phyloP scores from a whole-genome alignment of 2,329 filamentous ascomycete genomes.

The Neonectria faginata region DNA sequence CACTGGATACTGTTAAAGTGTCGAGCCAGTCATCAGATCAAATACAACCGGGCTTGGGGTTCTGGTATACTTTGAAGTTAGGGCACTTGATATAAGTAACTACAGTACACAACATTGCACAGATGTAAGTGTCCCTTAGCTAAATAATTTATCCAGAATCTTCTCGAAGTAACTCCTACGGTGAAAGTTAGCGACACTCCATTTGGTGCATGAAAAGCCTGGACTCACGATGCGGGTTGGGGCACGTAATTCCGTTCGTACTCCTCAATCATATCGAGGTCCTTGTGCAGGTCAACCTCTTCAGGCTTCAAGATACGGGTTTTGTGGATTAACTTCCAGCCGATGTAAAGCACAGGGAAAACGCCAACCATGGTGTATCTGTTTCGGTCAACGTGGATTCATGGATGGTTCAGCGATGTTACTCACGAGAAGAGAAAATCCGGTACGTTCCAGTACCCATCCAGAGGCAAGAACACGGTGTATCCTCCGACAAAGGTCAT shows the following conservation, averaged over 20 bases:
- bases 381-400: slow-evolving; percentile 3
- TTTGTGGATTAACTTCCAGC: slow-evolving; percentile 77
- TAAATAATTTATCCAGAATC: slow-evolving; percentile 37
- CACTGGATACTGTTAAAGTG: background rate
- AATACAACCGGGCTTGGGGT: background rate
- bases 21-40: too few relatives aligned
- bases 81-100: background rate
- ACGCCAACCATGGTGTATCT: slow-evolving; percentile 79
- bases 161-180: slow-evolving; percentile 37
- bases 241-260: slow-evolving; percentile 72
- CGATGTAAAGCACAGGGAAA: slow-evolving; percentile 75
- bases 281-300: slow-evolving; percentile 72
- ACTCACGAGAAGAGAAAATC: slow-evolving; percentile 78
- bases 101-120: background rate
- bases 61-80: background rate
- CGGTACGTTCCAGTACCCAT: slow-evolving; percentile 72
- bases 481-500: slow-evolving; percentile 84
- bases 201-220: background rate
- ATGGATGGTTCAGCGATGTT: background rate
- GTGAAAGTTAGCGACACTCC: slow-evolving; percentile 3
- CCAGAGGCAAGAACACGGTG: slow-evolving; percentile 74
- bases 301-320: slow-evolving; percentile 67
- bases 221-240: slow-evolving; percentile 62
- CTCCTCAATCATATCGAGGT: slow-evolving; percentile 74
- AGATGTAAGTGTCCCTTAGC: slow-evolving; percentile 8